Evolutionary conservation across 2,329 filamentous ascomycete species (phyloP).

Genomic region (Dactylonectria estremocensis): DNA sequence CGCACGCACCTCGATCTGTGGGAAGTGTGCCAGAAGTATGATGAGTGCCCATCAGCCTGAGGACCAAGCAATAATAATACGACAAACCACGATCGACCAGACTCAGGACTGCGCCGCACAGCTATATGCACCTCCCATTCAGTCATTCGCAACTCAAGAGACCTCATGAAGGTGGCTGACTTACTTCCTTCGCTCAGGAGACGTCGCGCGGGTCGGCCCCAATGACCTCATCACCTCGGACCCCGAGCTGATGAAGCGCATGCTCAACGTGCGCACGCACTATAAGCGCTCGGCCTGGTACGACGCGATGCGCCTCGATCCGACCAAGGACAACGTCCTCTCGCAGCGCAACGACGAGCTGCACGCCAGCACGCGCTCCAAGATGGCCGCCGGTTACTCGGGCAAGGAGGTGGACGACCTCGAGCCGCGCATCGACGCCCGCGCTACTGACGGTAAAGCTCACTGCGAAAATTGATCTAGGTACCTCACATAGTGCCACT

Average conservation of each 20-base stretch:
- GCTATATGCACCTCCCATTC: no score
- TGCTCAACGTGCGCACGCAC: slow-evolving; percentile 52
- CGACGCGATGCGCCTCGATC: slow-evolving; percentile 66
- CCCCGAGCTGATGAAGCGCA: slow-evolving; percentile 55
- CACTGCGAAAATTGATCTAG: slow-evolving; percentile 61
- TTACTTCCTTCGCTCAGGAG: no score
- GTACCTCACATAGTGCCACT: no score
- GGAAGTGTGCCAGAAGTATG: slow-evolving; percentile 41
- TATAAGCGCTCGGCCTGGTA: slow-evolving; percentile 62
- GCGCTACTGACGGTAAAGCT: no score
- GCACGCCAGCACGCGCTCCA: slow-evolving; percentile 60
- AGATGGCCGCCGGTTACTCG: slow-evolving; percentile 62
- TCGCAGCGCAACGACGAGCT: slow-evolving; percentile 63
- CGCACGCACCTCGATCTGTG: slow-evolving; percentile 55
- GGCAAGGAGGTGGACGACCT: slow-evolving; percentile 48
- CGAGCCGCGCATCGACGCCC: background rate
- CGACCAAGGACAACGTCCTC: slow-evolving; percentile 66
- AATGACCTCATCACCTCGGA: slow-evolving; percentile 59
- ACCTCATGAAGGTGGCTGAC: no score
- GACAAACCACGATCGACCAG: no score
- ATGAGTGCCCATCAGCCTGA: no score
- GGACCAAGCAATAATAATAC: no score
- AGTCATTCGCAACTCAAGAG: background rate
- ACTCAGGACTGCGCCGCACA: no score
- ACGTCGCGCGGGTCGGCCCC: slow-evolving; percentile 58